Conservation (phyloP, 1,284 basidiomycete species). For the Meripilus lineatus region DNA sequence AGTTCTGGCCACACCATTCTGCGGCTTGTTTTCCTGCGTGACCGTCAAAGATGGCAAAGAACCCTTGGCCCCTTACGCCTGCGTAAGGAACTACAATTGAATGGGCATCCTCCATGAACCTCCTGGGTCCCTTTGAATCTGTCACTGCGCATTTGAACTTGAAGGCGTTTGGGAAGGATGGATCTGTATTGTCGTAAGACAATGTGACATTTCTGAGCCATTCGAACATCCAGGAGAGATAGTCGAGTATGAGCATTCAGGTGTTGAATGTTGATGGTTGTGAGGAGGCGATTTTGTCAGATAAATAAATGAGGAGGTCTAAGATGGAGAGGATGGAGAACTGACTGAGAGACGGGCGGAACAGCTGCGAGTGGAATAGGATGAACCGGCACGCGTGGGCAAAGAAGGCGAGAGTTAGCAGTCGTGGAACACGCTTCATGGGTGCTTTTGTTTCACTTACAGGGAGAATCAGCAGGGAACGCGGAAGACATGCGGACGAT, state of each 20-base stretch:
- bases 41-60: slow-evolving; percentile 98
- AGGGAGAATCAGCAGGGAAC: not conserved
- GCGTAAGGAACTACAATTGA: slow-evolving; percentile 95
- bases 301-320: too few species aligned
- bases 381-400: not conserved
- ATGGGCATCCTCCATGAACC: slow-evolving; percentile 98
- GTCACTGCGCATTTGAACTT: slow-evolving; percentile 83
- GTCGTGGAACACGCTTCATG: too few species aligned
- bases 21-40: slow-evolving; percentile 98
- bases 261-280: too few species aligned
- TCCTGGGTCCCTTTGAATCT: slow-evolving; percentile 86
- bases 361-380: not conserved
- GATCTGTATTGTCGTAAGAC: slow-evolving; percentile 3
- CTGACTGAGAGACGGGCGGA: not conserved
- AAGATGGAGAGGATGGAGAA: too few species aligned
- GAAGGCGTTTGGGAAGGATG: slow-evolving; percentile 37
- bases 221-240: too few species aligned
- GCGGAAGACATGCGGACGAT: not conserved
- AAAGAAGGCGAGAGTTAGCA: not conserved
- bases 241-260: too few species aligned
- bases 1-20: slow-evolving; percentile 97
- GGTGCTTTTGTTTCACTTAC: too few species aligned
- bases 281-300: too few species aligned
- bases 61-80: slow-evolving; percentile 88
- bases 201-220: slow-evolving; percentile 6